These are phyloP conservation scores for Xylaria sp. DNA, from an alignment of 2,329 filamentous ascomycete genomes.

Conservation along the genomic window DNA sequence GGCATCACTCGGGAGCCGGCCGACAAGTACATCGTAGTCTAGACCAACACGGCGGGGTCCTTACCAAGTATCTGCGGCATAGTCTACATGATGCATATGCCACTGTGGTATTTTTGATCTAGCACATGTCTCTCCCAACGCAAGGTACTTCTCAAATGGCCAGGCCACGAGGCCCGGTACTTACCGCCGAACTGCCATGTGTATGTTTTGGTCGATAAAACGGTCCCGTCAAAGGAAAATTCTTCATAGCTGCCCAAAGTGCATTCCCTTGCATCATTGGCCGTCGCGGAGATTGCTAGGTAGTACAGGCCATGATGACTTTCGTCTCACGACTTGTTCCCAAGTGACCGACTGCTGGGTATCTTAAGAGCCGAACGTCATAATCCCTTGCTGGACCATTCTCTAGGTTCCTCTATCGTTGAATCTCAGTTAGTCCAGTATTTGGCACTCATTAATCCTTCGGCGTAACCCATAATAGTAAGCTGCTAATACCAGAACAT, in stretches of 20 bases:
- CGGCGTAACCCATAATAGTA: not conserved
- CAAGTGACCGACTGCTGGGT: too few species aligned
- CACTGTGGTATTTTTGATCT: slow-evolving; percentile 1
- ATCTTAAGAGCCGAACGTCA: not conserved
- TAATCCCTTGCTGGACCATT: not conserved
- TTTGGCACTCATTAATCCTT: too few species aligned
- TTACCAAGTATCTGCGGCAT: not conserved
- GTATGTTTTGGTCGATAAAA: not conserved
- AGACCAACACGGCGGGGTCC: slow-evolving; percentile 1
- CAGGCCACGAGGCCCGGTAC: slow-evolving; percentile 15
- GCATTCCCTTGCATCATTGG: not conserved
- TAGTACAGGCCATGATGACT: not conserved
- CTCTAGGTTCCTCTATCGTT: not conserved
- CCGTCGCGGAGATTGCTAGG: not conserved
- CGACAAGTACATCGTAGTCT: not conserved
- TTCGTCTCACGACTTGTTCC: not conserved
- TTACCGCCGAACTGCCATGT: slow-evolving; percentile 8
- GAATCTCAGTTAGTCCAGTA: too few species aligned
- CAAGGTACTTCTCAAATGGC: slow-evolving; percentile 21
- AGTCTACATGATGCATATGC: slow-evolving; percentile 8
- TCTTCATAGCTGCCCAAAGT: not conserved
- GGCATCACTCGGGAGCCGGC: not conserved
- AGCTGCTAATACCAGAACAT: not conserved
- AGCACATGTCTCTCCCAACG: slow-evolving; percentile 23
- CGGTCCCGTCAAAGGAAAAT: not conserved